phyloP scores from a whole-genome alignment of 2,329 filamentous ascomycete species.

The Pseudogymnoascus sp. region DNA sequence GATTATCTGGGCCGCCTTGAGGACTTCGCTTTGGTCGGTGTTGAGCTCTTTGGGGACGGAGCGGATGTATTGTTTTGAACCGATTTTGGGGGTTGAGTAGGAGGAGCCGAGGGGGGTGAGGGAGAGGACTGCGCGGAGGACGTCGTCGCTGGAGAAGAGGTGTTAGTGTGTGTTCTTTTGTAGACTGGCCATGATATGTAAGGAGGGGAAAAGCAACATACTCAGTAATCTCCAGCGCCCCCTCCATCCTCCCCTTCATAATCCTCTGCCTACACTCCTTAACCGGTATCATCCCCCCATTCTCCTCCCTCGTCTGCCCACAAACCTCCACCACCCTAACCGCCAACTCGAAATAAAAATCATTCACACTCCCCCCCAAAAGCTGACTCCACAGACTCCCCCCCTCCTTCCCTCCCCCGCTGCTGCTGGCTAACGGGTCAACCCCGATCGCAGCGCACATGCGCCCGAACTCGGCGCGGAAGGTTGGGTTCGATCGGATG shows the following conservation, averaged over 20 bases:
- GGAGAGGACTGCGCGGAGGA: conserved; percentile 79
- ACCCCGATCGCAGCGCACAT: conserved; percentile 98
- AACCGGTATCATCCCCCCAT: conserved; percentile 84
- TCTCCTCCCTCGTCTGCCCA: conserved; percentile 75
- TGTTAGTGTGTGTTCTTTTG: neutral
- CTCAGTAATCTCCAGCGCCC: conserved; percentile 71
- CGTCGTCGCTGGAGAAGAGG: conserved; percentile 60
- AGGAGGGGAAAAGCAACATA: conserved; percentile 27
- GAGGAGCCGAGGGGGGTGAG: conserved; percentile 81
- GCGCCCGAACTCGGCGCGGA: conserved; percentile 93
- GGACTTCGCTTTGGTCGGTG: conserved; percentile 82
- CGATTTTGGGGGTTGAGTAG: conserved; percentile 77
- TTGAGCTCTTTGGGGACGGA: conserved; percentile 94
- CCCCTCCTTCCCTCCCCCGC: conserved; percentile 42
- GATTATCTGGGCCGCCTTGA: conserved; percentile 83
- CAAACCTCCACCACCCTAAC: conserved; percentile 95
- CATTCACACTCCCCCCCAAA: conserved; percentile 83
- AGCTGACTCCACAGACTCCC: conserved; percentile 85
- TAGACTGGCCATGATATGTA: neutral
- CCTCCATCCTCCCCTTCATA: conserved; percentile 63
- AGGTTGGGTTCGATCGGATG: conserved; percentile 89
- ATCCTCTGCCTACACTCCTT: conserved; percentile 72
- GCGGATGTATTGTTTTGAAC: conserved; percentile 77
- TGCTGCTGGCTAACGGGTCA: conserved; percentile 74
- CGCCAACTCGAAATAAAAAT: conserved; percentile 97